Evolutionary conservation across 805 yeast species (phyloP), one percentile per base, ranked within the genome.

Genomic region (Lachancea sp.): DNA sequence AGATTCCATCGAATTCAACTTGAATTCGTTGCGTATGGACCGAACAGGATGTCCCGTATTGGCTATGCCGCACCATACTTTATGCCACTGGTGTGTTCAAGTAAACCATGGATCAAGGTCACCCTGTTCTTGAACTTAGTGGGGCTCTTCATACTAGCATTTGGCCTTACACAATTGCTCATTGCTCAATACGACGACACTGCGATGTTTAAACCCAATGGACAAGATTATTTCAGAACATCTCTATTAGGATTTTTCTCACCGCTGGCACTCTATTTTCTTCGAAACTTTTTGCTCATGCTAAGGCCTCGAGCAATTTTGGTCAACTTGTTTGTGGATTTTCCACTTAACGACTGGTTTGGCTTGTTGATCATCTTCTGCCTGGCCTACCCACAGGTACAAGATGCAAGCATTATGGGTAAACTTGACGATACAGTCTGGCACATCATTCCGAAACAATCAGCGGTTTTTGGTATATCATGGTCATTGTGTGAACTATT

Each of bases 401-500:
- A 64, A 28, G 59, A 56, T 18, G 41, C 43, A 39, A 36, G 13
- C 6, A 24, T n/a, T 23, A 22, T 6, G 5, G 29, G 30, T 13
- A 18, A 29, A 12, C 20, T 45, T 11, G 42, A 38, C 11, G 48
- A 54, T 12, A 40, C 47, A 25, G 48, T 56, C 18, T 68, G 70
- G 69, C 68, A 67, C 36, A 54, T 68, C n/a, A 63, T 64, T 2
- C 69, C 65, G 30, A 56, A 65, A 34, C 69, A 67, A 47, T 58
- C 66, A 1, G 67, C 55, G 39, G 42, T 67, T 6, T 67, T 66
- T 45, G 72, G 70, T 3, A 46, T 63, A 9, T 54, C 56, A 2
- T 66, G 68, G 62, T 55, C 66, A 23, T 28, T 65, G 8, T 56
- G 58, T 29, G 70, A 67, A 37, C 46, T 63, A 3, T 38, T 57